Conservation (phyloP, 2,329 filamentous ascomycete species). For the Hypomyces perniciosus region DNA sequence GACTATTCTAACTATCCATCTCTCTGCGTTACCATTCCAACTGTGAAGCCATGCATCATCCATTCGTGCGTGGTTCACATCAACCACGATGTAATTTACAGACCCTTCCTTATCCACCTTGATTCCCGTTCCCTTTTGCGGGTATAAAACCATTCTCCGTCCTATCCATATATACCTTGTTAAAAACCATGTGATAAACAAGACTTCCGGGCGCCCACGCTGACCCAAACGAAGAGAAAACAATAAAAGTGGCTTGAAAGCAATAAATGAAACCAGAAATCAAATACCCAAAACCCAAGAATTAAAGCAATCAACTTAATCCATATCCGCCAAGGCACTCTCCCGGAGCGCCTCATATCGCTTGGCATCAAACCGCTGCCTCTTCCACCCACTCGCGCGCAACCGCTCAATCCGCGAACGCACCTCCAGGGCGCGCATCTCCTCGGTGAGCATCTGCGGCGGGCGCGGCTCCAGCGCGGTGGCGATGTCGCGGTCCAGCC, state of each 20-base stretch:
- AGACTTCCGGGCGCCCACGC: background rate
- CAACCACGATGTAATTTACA: background rate
- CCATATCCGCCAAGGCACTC: conserved; percentile 45
- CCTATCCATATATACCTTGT: background rate
- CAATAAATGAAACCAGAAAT: background rate
- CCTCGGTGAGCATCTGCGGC: conserved; percentile 23
- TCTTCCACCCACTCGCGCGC: conserved; percentile 48
- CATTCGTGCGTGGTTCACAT: background rate
- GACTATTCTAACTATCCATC: no score
- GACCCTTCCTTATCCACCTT: background rate
- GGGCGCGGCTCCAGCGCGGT: conserved; percentile 19
- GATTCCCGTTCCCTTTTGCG: background rate
- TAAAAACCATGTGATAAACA: background rate
- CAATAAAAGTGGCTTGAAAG: background rate
- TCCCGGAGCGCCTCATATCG: conserved; percentile 49
- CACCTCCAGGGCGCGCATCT: conserved; percentile 36
- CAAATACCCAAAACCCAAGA: background rate
- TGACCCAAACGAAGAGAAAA: background rate
- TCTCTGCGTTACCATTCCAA: no score
- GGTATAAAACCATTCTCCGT: background rate
- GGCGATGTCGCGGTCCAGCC: conserved; percentile 36
- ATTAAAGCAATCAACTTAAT: conserved; percentile 4
- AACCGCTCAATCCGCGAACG: conserved; percentile 49
- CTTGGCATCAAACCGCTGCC: conserved; percentile 47
- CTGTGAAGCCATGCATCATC: background rate